A percentile compares a stretch with the other conserved stretches of the same genome.
phyloP scores from a whole-genome alignment of 352 stramenopile species.

The Pythium aristosporum region DNA sequence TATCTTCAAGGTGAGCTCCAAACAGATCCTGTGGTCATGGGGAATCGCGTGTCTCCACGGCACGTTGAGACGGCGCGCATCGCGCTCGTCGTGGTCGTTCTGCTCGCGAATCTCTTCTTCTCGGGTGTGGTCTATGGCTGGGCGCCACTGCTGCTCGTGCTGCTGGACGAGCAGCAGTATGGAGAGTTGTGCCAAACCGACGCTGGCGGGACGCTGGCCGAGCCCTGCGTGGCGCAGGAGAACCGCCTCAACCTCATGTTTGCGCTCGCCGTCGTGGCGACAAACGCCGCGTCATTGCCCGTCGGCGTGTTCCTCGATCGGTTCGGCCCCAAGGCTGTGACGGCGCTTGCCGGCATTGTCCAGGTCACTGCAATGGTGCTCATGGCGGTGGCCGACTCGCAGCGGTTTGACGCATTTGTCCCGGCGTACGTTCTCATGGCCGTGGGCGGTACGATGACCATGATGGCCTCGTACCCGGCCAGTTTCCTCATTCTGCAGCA shows the following conservation, averaged over 20 bases:
- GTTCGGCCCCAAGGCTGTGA: constrained; percentile 45
- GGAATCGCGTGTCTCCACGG: not conserved
- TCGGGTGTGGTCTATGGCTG: constrained; percentile 85
- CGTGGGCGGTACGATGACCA: constrained; percentile 39
- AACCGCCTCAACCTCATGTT: constrained; percentile 89
- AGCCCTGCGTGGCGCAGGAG: constrained; percentile 66
- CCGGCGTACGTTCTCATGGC: constrained; percentile 42
- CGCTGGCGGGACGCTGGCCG: constrained; percentile 7
- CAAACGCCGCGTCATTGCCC: constrained; percentile 75
- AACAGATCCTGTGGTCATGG: not conserved
- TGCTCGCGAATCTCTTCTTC: constrained; percentile 77
- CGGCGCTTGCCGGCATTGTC: constrained; percentile 54
- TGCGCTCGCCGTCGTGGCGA: constrained; percentile 66
- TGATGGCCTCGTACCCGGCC: constrained; percentile 49
- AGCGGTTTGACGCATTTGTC: constrained; percentile 46
- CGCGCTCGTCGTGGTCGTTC: constrained; percentile 64
- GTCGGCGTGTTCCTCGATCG: constrained; percentile 80
- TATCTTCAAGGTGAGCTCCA: not conserved
- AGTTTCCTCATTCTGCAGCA: constrained; percentile 41
- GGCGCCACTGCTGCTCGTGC: constrained; percentile 80
- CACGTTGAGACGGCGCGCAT: constrained; percentile 22
- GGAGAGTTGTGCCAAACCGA: constrained; percentile 56
- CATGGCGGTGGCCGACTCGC: constrained; percentile 67
- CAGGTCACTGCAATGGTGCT: constrained; percentile 68
- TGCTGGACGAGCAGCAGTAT: constrained; percentile 83